These are phyloP conservation scores for Saturnispora bothae DNA, from an alignment of 805 yeast species.

Conservation along the genomic window DNA sequence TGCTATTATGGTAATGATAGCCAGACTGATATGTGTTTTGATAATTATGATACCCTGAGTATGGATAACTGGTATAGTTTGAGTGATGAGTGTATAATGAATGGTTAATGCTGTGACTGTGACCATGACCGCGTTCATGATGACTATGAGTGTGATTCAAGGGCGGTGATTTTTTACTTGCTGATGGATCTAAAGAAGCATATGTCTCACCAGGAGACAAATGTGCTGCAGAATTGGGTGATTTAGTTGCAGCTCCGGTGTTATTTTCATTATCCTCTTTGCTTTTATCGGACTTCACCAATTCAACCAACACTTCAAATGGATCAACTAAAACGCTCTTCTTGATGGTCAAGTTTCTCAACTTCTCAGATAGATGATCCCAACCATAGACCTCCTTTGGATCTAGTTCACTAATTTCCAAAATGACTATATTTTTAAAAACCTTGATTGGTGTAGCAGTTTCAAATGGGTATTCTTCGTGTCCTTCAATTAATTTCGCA, in stretches of 20 bases:
- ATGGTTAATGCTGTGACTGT: too few relatives aligned
- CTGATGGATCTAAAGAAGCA: neutral
- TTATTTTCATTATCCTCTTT: slow-evolving; percentile 4
- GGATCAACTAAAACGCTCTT: slow-evolving; percentile 42
- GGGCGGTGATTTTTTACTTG: too few relatives aligned
- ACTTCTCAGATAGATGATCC: slow-evolving; percentile 43
- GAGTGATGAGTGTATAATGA: too few relatives aligned
- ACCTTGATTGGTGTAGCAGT: slow-evolving; percentile 54
- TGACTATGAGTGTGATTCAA: too few relatives aligned
- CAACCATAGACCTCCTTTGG: slow-evolving; percentile 61
- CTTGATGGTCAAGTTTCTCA: slow-evolving; percentile 44
- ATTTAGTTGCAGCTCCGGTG: slow-evolving; percentile 6
- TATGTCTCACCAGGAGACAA: neutral
- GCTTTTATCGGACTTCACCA: slow-evolving; percentile 40
- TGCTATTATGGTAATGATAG: slow-evolving; percentile 4
- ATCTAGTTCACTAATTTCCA: slow-evolving; percentile 50
- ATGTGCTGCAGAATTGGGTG: neutral
- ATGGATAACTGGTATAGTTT: too few relatives aligned
- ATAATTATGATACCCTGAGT: slow-evolving; percentile 2
- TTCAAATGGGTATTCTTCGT: slow-evolving; percentile 64
- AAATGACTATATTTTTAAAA: slow-evolving; percentile 52
- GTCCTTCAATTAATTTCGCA: slow-evolving; percentile 46
- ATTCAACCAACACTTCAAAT: slow-evolving; percentile 38
- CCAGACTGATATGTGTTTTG: slow-evolving; percentile 1
- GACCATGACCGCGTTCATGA: too few relatives aligned